A percentile compares a stretch with the other conserved stretches of the same genome.
Conservation (phyloP, 2,329 filamentous ascomycete species). For the Diaporthe aspalathi region DNA sequence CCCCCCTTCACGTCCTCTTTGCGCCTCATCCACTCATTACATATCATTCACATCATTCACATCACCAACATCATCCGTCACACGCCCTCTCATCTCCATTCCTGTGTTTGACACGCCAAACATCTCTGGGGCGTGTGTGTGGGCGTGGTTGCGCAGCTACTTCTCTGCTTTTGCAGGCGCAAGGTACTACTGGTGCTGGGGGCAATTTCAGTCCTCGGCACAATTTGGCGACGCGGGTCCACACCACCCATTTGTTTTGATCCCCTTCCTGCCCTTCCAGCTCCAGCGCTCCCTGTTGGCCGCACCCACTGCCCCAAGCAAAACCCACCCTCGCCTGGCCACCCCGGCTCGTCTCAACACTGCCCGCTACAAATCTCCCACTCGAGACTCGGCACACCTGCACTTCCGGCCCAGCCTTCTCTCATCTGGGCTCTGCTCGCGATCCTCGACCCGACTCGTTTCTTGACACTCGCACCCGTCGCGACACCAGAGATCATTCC, state of each 20-base stretch:
- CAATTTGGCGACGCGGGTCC: slow-evolving; percentile 37
- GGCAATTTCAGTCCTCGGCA: slow-evolving; percentile 39
- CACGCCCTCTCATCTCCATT: slow-evolving; percentile 17
- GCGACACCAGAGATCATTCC: slow-evolving; percentile 37
- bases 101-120: slow-evolving; percentile 21
- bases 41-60: background rate
- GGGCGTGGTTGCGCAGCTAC: slow-evolving; percentile 34
- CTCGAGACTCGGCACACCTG: slow-evolving; percentile 39
- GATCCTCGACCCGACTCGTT: slow-evolving; percentile 33
- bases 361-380: slow-evolving; percentile 37
- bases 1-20: no score
- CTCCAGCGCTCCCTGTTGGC: slow-evolving; percentile 27
- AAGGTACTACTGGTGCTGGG: slow-evolving; percentile 25
- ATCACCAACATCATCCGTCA: background rate
- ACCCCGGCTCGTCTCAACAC: slow-evolving; percentile 33
- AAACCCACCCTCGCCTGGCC: slow-evolving; percentile 26
- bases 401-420: slow-evolving; percentile 29
- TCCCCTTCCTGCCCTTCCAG: slow-evolving; percentile 24
- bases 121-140: no score
- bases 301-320: slow-evolving; percentile 19
- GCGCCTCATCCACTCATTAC: background rate
- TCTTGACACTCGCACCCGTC: slow-evolving; percentile 28
- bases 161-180: slow-evolving; percentile 4
- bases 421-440: slow-evolving; percentile 34
- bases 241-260: slow-evolving; percentile 39